Conservation (phyloP, 192 early-diverging fungal species). For the Mortierella alpina region DNA sequence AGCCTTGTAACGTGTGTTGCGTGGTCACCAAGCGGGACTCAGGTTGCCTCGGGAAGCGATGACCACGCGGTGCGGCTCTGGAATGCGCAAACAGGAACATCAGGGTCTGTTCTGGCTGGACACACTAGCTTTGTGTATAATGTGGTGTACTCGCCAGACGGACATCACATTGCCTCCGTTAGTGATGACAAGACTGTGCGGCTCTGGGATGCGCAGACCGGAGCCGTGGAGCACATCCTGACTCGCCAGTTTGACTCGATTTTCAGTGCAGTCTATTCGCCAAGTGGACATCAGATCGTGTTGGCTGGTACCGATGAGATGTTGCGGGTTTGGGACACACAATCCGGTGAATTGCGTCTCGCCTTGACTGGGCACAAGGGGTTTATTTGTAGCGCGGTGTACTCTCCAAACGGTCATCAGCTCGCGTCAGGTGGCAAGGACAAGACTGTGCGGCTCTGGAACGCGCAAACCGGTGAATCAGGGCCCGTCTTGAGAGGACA, state of each 20-base stretch:
- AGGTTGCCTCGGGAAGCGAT: background rate
- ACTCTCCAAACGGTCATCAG: background rate
- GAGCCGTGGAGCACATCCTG: background rate
- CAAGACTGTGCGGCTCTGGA: background rate
- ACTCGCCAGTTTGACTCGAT: background rate
- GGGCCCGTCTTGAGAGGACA: conserved; percentile 1
- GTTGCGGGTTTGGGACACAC: background rate
- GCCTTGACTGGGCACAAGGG: background rate
- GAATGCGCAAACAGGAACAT: background rate
- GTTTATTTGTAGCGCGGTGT: background rate
- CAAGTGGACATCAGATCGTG: conserved; percentile 3
- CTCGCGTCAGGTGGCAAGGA: background rate
- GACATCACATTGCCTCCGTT: background rate
- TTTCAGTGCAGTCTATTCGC: background rate
- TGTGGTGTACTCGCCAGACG: background rate
- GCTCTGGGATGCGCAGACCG: background rate
- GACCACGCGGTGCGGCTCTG: background rate
- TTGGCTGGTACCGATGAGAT: background rate
- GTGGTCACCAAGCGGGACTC: background rate
- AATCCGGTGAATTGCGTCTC: background rate
- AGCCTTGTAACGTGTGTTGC: background rate
- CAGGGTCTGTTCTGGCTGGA: background rate
- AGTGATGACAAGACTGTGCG: background rate
- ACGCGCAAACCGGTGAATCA: background rate
- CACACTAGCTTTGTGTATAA: background rate